Conservation (phyloP, 805 yeast genomes). For the Nakazawaea pomicola region DNA sequence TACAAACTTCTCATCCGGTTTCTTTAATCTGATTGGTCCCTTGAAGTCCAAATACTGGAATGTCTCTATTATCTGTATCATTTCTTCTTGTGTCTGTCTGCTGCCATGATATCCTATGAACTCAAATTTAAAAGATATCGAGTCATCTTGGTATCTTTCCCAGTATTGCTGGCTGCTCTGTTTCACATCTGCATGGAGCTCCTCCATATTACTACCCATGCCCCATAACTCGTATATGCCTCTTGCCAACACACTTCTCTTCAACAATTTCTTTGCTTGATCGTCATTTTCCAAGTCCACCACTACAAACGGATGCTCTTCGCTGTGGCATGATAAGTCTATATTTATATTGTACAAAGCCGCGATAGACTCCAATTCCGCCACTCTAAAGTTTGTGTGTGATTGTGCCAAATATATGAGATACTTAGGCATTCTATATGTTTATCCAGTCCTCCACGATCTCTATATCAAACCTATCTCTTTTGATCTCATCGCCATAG, state of each 20-base stretch:
- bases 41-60: slow-evolving; percentile 66
- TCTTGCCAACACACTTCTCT: slow-evolving; percentile 63
- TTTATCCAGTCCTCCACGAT: too few relatives aligned
- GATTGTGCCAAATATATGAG: slow-evolving; percentile 82
- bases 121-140: slow-evolving; percentile 72
- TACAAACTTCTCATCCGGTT: slow-evolving; percentile 66
- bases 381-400: slow-evolving; percentile 69
- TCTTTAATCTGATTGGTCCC: slow-evolving; percentile 75
- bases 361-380: slow-evolving; percentile 85
- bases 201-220: slow-evolving; percentile 48
- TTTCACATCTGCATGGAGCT: slow-evolving; percentile 50
- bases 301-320: slow-evolving; percentile 62
- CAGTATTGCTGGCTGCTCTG: slow-evolving; percentile 23
- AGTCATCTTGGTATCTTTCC: slow-evolving; percentile 26
- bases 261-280: slow-evolving; percentile 58
- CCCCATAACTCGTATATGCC: slow-evolving; percentile 89
- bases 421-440: slow-evolving; percentile 49
- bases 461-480: background rate
- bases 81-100: slow-evolving; percentile 43
- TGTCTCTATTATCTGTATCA: slow-evolving; percentile 61
- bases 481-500: background rate
- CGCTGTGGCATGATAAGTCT: slow-evolving; percentile 57
- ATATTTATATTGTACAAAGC: slow-evolving; percentile 49
- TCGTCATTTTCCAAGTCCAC: slow-evolving; percentile 63
- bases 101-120: slow-evolving; percentile 71